Conservation (phyloP, 345 rosid species). For the Bruguiera parviflora region DNA sequence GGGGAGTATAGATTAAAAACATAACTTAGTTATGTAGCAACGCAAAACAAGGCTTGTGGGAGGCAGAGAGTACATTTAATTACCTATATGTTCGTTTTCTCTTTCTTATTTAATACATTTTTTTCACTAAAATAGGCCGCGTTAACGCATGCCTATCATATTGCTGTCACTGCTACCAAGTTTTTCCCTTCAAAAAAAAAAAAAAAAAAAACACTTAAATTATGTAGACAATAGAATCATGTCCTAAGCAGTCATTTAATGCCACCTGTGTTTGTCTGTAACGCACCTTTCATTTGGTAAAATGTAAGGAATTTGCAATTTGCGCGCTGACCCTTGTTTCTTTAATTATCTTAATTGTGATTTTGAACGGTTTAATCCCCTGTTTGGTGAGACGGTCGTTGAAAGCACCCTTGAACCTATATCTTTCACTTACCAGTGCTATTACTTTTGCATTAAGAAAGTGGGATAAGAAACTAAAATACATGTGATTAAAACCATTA, state of each 20-base stretch:
- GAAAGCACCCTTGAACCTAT: slow-evolving; percentile 31
- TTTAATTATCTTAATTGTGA: slow-evolving; percentile 11
- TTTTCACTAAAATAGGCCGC: not conserved
- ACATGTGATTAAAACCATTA: too few species aligned
- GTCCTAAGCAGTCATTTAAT: too few species aligned
- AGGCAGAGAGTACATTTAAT: too few species aligned
- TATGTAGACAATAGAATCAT: too few species aligned
- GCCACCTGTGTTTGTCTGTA: too few species aligned
- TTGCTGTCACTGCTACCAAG: too few species aligned
- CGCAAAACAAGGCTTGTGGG: too few species aligned
- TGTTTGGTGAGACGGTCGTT: slow-evolving; percentile 29
- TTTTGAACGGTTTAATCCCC: slow-evolving; percentile 17
- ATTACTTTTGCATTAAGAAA: slow-evolving; percentile 21
- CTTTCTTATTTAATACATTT: not conserved
- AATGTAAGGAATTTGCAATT: not conserved
- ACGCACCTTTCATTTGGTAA: not conserved
- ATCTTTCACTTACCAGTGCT: not conserved
- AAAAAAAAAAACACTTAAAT: too few species aligned
- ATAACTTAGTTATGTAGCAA: not conserved
- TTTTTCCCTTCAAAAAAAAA: too few species aligned
- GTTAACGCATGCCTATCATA: not conserved
- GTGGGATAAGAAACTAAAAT: not conserved
- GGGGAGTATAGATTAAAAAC: not conserved
- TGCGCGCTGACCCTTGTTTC: slow-evolving; percentile 2
- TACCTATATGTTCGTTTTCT: not conserved